A percentile compares a stretch with the other conserved stretches of the same genome.
phyloP scores from a whole-genome alignment of 2,329 filamentous ascomycete species.

The Cadophora malorum region DNA sequence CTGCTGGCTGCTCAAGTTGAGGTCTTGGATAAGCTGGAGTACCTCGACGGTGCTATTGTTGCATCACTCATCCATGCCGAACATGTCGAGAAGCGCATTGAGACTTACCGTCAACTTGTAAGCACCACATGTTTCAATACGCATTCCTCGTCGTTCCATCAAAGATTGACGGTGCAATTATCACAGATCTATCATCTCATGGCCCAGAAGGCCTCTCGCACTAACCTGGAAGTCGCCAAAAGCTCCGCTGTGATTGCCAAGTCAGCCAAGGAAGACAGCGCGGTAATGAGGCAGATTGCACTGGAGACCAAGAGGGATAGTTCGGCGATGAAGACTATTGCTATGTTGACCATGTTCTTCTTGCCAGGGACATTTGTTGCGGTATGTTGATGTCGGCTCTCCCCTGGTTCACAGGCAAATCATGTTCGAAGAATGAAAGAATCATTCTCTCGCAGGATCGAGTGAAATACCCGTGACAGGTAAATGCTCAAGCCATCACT shows the following conservation, averaged over 20 bases:
- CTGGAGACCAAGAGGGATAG: constrained; percentile 44
- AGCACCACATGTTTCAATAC: too few species aligned
- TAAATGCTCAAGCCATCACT: too few species aligned
- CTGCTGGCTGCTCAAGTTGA: not conserved
- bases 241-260: constrained; percentile 21
- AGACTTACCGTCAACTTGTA: not conserved
- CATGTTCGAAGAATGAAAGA: too few species aligned
- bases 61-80: not conserved
- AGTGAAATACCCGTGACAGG: too few species aligned
- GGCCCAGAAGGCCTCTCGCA: constrained; percentile 24
- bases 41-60: not conserved
- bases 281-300: constrained; percentile 65
- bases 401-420: too few species aligned
- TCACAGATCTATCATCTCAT: constrained; percentile 26
- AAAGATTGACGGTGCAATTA: too few species aligned
- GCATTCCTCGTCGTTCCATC: too few species aligned
- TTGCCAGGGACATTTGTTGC: constrained; percentile 34
- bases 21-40: not conserved
- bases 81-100: not conserved
- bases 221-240: constrained; percentile 24
- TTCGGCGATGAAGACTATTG: constrained; percentile 64
- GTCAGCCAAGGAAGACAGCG: constrained; percentile 24
- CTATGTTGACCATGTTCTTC: constrained; percentile 47
- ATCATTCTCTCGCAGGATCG: too few species aligned
- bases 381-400: constrained; percentile 23